These are phyloP conservation scores for Passiflora organensis DNA, from an alignment of 345 rosid genomes.

Conservation along the genomic window DNA sequence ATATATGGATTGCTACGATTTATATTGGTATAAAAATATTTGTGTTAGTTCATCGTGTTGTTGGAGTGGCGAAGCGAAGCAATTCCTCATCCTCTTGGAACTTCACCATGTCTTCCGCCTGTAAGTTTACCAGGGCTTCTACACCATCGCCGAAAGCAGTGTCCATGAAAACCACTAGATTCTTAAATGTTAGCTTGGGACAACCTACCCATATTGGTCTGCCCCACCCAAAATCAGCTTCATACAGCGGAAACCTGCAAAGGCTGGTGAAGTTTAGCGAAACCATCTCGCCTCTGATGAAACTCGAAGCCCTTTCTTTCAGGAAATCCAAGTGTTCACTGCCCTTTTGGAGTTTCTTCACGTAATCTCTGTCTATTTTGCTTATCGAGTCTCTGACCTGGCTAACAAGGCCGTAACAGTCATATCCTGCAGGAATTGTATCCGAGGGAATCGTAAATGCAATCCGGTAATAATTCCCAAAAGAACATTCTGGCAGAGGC, in stretches of 20 bases:
- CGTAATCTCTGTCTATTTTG: slow-evolving; percentile 1
- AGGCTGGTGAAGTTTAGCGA: slow-evolving; percentile 26
- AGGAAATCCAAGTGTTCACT: slow-evolving; percentile 9
- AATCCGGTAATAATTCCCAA: slow-evolving; percentile 31
- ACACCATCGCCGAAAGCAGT: slow-evolving; percentile 30
- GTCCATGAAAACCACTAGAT: slow-evolving; percentile 39
- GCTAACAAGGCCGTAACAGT: not conserved
- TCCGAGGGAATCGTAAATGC: slow-evolving; percentile 7
- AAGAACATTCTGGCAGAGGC: slow-evolving; percentile 26
- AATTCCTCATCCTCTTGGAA: slow-evolving; percentile 12
- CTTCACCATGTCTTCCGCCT: slow-evolving; percentile 15
- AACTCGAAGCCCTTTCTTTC: slow-evolving; percentile 6
- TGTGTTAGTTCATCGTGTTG: too few relatives aligned
- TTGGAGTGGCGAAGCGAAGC: not conserved
- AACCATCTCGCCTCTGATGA: slow-evolving; percentile 21
- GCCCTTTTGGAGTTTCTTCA: slow-evolving; percentile 8
- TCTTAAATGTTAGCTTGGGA: slow-evolving; percentile 17
- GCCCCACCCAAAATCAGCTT: slow-evolving; percentile 44
- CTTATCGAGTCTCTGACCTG: slow-evolving; percentile 10
- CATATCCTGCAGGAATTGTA: not conserved
- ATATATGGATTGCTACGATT: too few relatives aligned
- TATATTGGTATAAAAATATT: too few relatives aligned
- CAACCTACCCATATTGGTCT: slow-evolving; percentile 13
- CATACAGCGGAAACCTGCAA: slow-evolving; percentile 37
- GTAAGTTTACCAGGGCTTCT: slow-evolving; percentile 18